phyloP scores from a whole-genome alignment of 2,329 filamentous ascomycete species.

The Penicillium sp. region DNA sequence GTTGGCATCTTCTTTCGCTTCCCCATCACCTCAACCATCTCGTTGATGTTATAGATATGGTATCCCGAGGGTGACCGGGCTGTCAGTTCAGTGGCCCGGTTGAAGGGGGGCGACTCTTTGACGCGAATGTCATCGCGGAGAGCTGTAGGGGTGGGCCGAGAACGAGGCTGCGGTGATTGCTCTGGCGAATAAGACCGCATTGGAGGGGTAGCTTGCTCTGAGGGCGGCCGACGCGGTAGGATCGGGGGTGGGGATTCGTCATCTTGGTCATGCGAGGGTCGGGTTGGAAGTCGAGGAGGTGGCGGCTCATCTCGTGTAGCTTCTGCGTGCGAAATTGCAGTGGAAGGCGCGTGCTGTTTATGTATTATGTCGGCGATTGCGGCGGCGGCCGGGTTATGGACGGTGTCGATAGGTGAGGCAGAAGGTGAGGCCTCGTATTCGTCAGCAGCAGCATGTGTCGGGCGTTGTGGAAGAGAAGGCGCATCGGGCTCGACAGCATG shows the following conservation, averaged over 20 bases:
- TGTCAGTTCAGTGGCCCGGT: conserved; percentile 47
- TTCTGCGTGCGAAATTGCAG: conserved; percentile 24
- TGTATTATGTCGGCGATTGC: conserved; percentile 49
- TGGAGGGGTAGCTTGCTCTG: conserved; percentile 50
- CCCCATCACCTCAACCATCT: conserved; percentile 94
- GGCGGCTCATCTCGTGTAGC: conserved; percentile 29
- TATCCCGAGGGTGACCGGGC: conserved; percentile 68
- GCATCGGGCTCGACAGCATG: conserved; percentile 36
- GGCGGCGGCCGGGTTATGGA: conserved; percentile 50
- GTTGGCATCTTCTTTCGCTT: conserved; percentile 98
- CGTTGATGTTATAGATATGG: conserved; percentile 93
- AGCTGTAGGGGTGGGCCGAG: conserved; percentile 22
- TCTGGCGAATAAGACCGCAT: conserved; percentile 55
- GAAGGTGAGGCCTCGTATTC: conserved; percentile 24
- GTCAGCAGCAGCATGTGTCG: conserved; percentile 20
- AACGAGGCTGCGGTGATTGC: conserved; percentile 42
- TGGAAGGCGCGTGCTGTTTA: conserved; percentile 33
- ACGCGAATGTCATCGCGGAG: conserved; percentile 40
- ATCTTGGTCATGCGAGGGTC: conserved; percentile 60
- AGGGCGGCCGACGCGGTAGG: conserved; percentile 58
- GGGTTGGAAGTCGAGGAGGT: conserved; percentile 31
- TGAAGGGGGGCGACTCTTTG: conserved; percentile 52
- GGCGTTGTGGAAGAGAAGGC: conserved; percentile 33
- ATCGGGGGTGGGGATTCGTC: conserved; percentile 38
- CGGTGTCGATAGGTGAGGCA: conserved; percentile 40